phyloP scores from a whole-genome alignment of 176 grass and related monocot species.

The Canna indica region DNA sequence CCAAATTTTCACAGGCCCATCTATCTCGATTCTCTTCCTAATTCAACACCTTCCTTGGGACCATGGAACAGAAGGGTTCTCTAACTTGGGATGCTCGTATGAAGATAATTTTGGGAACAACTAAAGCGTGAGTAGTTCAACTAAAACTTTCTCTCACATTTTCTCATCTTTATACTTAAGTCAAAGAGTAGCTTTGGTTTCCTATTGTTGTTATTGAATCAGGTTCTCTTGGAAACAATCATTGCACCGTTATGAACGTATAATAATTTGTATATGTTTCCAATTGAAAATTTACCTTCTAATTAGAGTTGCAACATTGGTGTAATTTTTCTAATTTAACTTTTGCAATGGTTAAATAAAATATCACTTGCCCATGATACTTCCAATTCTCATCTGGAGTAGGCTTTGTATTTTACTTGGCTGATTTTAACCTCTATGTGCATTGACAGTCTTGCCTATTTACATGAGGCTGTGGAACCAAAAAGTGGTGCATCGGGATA shows the following conservation, averaged over 20 bases:
- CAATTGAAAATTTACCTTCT: too few species aligned
- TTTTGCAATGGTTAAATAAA: neutral
- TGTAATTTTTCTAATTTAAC: neutral
- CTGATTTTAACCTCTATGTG: neutral
- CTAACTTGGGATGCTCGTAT: constrained; percentile 19
- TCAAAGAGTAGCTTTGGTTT: neutral
- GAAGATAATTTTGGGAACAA: too few species aligned
- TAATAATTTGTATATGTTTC: neutral
- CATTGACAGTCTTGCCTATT: too few species aligned
- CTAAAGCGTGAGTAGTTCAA: constrained; percentile 17
- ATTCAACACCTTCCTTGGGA: too few species aligned
- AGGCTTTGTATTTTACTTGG: neutral
- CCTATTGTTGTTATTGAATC: neutral
- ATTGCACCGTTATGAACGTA: neutral
- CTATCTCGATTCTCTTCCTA: too few species aligned
- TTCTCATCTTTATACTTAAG: neutral
- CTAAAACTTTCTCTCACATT: neutral
- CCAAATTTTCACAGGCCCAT: too few species aligned
- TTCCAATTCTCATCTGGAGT: neutral
- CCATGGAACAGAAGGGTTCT: neutral
- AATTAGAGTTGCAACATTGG: neutral
- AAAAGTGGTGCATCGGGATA: too few species aligned
- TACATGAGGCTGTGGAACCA: too few species aligned
- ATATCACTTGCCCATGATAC: neutral
- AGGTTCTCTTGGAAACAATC: neutral